These are phyloP conservation scores for Suillus placidus DNA, from an alignment of 768 basidiomycete species.

Conservation along the genomic window DNA sequence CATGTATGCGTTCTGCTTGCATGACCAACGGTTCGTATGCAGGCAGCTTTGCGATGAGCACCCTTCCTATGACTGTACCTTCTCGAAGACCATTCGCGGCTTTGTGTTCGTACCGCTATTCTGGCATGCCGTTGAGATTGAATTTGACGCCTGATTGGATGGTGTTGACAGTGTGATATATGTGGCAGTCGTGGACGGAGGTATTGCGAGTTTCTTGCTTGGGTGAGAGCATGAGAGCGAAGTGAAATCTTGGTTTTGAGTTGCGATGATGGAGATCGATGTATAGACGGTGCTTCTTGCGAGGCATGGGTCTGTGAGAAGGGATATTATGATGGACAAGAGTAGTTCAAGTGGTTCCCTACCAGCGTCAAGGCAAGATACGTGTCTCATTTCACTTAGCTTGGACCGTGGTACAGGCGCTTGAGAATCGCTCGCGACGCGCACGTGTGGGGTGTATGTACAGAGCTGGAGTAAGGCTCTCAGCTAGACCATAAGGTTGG, in stretches of 20 bases:
- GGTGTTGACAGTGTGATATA: background rate
- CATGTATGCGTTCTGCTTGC: background rate
- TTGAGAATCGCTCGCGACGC: too few species aligned
- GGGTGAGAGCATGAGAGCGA: conserved; percentile 2
- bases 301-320: background rate
- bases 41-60: background rate
- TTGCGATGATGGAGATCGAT: background rate
- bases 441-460: too few species aligned
- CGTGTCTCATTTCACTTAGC: background rate
- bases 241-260: background rate
- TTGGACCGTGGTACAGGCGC: too few species aligned
- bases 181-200: background rate
- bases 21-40: background rate
- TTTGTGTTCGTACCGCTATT: background rate
- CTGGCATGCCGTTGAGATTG: conserved; percentile 5
- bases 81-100: background rate
- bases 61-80: background rate
- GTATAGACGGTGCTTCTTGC: background rate
- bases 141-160: background rate
- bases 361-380: background rate
- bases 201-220: background rate
- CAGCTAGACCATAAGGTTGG: too few species aligned
- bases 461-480: too few species aligned
- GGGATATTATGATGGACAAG: background rate
- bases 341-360: background rate